phyloP scores from a whole-genome alignment of 805 yeast species.

The Maudiozyma bulderi region DNA sequence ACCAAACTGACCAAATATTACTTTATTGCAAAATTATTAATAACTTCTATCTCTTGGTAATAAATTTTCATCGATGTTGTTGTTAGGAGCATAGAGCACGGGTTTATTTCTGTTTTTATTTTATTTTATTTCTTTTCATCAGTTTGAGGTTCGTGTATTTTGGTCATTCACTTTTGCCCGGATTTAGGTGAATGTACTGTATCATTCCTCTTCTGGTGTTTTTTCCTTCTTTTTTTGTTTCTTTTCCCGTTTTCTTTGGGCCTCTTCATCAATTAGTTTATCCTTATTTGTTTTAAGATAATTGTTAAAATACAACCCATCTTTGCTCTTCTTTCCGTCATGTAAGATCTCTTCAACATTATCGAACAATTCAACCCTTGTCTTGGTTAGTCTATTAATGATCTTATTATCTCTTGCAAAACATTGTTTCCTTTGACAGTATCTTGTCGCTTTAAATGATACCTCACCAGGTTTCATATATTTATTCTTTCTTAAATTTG shows the following conservation, averaged over 20 bases:
- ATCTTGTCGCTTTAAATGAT: slow-evolving; percentile 51
- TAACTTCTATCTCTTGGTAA: too few relatives aligned
- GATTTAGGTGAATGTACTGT: too few relatives aligned
- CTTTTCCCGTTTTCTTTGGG: slow-evolving; percentile 11
- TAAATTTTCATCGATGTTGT: too few relatives aligned
- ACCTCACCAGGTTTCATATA: slow-evolving; percentile 76
- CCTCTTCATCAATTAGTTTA: slow-evolving; percentile 17
- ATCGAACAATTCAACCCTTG: slow-evolving; percentile 43
- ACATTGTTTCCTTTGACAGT: slow-evolving; percentile 44
- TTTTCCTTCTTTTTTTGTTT: slow-evolving; percentile 4
- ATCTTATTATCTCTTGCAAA: slow-evolving; percentile 48
- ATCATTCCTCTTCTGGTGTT: neutral
- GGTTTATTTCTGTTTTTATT: too few relatives aligned
- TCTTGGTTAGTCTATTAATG: slow-evolving; percentile 54
- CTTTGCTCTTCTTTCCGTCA: slow-evolving; percentile 24
- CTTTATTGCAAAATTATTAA: too few relatives aligned
- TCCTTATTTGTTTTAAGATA: slow-evolving; percentile 14
- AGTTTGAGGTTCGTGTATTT: too few relatives aligned
- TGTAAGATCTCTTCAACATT: slow-evolving; percentile 21
- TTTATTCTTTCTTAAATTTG: slow-evolving; percentile 54
- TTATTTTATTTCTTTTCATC: too few relatives aligned
- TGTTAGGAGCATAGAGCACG: too few relatives aligned
- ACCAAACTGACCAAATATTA: too few relatives aligned
- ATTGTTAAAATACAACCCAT: slow-evolving; percentile 17
- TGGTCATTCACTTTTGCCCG: too few relatives aligned